Evolutionary conservation across 1,139 yeast species (phyloP).

Genomic region (Kluyveromyces sp.): DNA sequence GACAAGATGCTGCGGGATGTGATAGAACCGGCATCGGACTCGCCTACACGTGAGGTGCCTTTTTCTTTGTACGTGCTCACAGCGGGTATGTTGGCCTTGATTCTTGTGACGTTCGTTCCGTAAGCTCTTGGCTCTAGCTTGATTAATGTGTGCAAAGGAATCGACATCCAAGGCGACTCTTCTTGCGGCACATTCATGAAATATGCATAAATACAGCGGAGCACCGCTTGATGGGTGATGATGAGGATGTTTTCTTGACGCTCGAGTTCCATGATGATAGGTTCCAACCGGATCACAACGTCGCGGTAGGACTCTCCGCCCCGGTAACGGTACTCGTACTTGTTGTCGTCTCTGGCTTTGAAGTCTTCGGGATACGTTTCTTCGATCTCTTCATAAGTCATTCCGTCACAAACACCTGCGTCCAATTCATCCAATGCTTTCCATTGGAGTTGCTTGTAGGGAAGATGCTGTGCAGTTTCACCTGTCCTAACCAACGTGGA

Average conservation of each 20-base stretch:
- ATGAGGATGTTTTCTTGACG: conserved; percentile 93
- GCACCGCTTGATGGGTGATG: conserved; percentile 95
- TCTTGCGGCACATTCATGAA: conserved; percentile 98
- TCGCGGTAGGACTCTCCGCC: conserved; percentile 98
- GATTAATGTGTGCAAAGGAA: conserved; percentile 90
- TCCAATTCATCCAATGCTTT: conserved; percentile 95
- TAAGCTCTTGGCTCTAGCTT: conserved; percentile 92
- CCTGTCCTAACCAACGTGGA: conserved; percentile 88
- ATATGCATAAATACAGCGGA: conserved; percentile 93
- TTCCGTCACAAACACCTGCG: conserved; percentile 96
- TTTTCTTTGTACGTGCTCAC: conserved; percentile 93
- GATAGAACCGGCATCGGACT: conserved; percentile 30
- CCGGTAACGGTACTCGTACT: conserved; percentile 89
- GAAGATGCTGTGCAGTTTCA: conserved; percentile 80
- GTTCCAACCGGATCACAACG: conserved; percentile 88
- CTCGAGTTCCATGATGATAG: conserved; percentile 95
- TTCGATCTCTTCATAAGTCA: conserved; percentile 85
- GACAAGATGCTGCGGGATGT: conserved; percentile 31
- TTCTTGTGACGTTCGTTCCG: conserved; percentile 77
- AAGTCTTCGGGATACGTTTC: conserved; percentile 85
- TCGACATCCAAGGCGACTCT: conserved; percentile 98
- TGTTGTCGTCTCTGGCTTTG: conserved; percentile 90
- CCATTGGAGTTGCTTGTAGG: conserved; percentile 85
- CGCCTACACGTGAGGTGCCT: conserved; percentile 80
- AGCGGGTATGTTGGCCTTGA: conserved; percentile 95